Conservation (phyloP, 2,329 filamentous ascomycete genomes). For the Diaporthe australafricana region DNA sequence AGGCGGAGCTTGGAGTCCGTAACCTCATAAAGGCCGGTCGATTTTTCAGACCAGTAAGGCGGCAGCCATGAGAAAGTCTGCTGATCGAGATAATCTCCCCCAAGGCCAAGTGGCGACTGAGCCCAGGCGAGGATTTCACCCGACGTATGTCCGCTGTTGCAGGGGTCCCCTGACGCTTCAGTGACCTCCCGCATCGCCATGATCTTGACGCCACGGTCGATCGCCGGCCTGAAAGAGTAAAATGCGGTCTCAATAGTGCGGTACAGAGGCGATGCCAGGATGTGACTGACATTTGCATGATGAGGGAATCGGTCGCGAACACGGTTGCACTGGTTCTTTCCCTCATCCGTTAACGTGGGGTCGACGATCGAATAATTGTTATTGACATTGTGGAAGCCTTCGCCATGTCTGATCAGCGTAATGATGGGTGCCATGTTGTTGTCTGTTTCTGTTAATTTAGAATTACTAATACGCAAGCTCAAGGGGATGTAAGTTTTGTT, state of each 20-base stretch:
- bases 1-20: background rate
- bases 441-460: background rate
- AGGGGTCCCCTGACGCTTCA: background rate
- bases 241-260: constrained; percentile 2
- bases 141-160: background rate
- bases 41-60: background rate
- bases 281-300: background rate
- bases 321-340: background rate
- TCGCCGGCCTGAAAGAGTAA: background rate
- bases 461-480: no score
- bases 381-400: background rate
- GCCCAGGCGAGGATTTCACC: background rate
- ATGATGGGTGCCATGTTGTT: background rate
- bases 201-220: background rate
- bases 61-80: background rate
- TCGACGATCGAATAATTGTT: background rate
- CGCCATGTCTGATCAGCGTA: background rate
- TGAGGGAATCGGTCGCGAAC: background rate
- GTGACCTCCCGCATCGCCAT: background rate
- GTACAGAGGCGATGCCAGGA: background rate
- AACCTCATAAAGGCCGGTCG: background rate
- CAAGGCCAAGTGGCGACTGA: background rate
- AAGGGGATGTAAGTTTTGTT: no score
- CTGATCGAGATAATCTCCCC: background rate
- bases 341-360: background rate